Evolutionary conservation across 75 land plant genomes (phyloP).

Genomic region (Ceratopteris richardii): DNA sequence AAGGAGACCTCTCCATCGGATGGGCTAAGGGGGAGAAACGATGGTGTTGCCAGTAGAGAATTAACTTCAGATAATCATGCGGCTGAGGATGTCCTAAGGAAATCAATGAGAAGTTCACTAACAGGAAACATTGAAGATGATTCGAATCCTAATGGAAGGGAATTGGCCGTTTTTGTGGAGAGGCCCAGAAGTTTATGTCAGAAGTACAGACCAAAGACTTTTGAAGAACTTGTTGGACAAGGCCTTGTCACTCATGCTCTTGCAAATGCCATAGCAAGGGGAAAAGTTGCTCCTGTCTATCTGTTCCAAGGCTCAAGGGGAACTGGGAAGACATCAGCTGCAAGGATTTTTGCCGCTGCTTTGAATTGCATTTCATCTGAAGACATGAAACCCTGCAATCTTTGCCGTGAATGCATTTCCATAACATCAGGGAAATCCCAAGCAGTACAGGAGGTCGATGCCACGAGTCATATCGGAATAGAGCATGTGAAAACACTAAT

Average conservation of each 20-base stretch:
- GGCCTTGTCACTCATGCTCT: slow-evolving; percentile 41
- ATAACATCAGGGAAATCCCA: slow-evolving; percentile 34
- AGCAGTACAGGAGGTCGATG: slow-evolving; percentile 46
- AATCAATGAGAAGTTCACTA: too few species aligned
- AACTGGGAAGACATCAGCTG: slow-evolving; percentile 29
- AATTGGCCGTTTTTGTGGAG: slow-evolving; percentile 9
- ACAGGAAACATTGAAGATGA: too few species aligned
- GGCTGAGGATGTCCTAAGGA: too few species aligned
- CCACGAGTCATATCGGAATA: slow-evolving; percentile 31
- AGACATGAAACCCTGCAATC: slow-evolving; percentile 44
- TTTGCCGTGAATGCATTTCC: slow-evolving; percentile 44
- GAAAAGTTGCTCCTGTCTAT: slow-evolving; percentile 26
- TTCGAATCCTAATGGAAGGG: too few species aligned
- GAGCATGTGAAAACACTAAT: slow-evolving; percentile 23
- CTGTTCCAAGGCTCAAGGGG: slow-evolving; percentile 31
- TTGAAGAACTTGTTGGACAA: slow-evolving; percentile 28
- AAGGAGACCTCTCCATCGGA: slow-evolving; percentile 14
- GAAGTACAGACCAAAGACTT: slow-evolving; percentile 31
- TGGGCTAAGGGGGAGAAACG: slow-evolving; percentile 36
- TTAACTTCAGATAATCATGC: slow-evolving; percentile 18
- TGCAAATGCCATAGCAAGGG: slow-evolving; percentile 13
- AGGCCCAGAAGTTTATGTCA: slow-evolving; percentile 34
- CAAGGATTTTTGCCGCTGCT: slow-evolving; percentile 26
- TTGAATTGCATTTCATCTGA: slow-evolving; percentile 13
- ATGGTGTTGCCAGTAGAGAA: slow-evolving; percentile 48